phyloP scores from a whole-genome alignment of 495 filamentous ascomycete genomes.

The Aspergillus conjunctus region DNA sequence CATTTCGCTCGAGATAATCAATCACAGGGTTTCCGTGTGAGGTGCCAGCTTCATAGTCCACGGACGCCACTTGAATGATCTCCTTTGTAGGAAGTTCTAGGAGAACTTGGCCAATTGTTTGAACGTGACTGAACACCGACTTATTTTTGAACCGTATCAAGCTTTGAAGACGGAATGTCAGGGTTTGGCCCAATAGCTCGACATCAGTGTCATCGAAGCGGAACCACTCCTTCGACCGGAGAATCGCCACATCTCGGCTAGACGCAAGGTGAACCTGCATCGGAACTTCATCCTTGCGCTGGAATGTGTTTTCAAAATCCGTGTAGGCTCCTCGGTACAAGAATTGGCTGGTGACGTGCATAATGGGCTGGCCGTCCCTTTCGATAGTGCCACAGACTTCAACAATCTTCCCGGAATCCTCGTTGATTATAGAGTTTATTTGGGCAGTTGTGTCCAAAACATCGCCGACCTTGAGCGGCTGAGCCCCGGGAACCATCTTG shows the following conservation, averaged over 20 bases:
- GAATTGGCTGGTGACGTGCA: slow-evolving; percentile 98
- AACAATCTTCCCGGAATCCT: slow-evolving; percentile 98
- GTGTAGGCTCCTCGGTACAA: slow-evolving; percentile 89
- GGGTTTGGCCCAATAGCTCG: slow-evolving; percentile 84
- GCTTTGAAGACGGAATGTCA: slow-evolving; percentile 94
- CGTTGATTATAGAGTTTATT: slow-evolving; percentile 97
- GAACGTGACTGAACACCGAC: slow-evolving; percentile 86
- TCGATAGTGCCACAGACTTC: slow-evolving; percentile 96
- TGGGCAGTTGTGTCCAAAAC: slow-evolving; percentile 89
- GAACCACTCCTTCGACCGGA: slow-evolving; percentile 98
- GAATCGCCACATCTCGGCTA: slow-evolving; percentile 87
- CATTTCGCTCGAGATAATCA: slow-evolving; percentile 92
- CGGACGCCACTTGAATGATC: slow-evolving; percentile 90
- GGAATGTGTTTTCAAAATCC: slow-evolving; percentile 97
- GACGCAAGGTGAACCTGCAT: slow-evolving; percentile 89
- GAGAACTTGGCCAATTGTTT: slow-evolving; percentile 90
- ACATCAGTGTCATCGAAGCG: slow-evolving; percentile 75
- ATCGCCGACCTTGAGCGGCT: slow-evolving; percentile 93
- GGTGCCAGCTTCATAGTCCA: slow-evolving; percentile 85
- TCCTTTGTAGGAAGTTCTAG: slow-evolving; percentile 97
- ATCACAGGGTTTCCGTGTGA: slow-evolving; percentile 96
- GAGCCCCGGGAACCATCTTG: slow-evolving; percentile 95
- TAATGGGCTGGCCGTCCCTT: slow-evolving; percentile 82
- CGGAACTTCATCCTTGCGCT: slow-evolving; percentile 92
- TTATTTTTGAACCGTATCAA: slow-evolving; percentile 93